Conservation (phyloP, 23 red algal genomes). For the Cyanidioschyzon merolae region DNA sequence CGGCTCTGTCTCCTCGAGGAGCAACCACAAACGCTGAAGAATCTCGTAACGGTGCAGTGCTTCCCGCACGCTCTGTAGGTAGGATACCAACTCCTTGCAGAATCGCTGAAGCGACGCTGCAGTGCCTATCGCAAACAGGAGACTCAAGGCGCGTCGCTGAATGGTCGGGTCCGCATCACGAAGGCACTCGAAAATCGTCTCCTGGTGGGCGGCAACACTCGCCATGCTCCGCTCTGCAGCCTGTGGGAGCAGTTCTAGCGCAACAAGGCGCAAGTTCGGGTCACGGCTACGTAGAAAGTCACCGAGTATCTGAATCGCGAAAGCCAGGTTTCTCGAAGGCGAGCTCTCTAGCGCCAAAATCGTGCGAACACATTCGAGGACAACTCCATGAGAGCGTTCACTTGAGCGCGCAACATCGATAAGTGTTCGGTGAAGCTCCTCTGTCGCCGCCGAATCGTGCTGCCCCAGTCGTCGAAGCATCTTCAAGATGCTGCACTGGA, state of each 20-base stretch:
- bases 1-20: background rate
- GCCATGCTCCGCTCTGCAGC: conserved; percentile 25
- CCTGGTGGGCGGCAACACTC: conserved; percentile 32
- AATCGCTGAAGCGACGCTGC: conserved; percentile 39
- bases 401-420: conserved; percentile 43
- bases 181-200: conserved; percentile 58
- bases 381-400: conserved; percentile 41
- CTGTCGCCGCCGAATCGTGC: conserved; percentile 4
- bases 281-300: conserved; percentile 63
- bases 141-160: conserved; percentile 43
- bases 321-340: conserved; percentile 17
- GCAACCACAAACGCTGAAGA: conserved; percentile 10
- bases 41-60: conserved; percentile 29
- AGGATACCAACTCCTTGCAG: conserved; percentile 37
- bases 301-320: conserved; percentile 30
- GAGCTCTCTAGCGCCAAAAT: conserved; percentile 30
- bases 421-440: conserved; percentile 34
- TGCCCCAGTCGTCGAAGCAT: conserved; percentile 31
- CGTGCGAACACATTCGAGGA: conserved; percentile 74
- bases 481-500: conserved; percentile 41
- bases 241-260: conserved; percentile 41
- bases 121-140: conserved; percentile 50
- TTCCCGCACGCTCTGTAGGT: conserved; percentile 35
- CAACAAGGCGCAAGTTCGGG: conserved; percentile 67
- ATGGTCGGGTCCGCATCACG: conserved; percentile 67